Percentiles rank a stretch among this genome's conserved stretches.
phyloP scores from a whole-genome alignment of 2,329 filamentous ascomycete species.

The Nothopassalora personata region DNA sequence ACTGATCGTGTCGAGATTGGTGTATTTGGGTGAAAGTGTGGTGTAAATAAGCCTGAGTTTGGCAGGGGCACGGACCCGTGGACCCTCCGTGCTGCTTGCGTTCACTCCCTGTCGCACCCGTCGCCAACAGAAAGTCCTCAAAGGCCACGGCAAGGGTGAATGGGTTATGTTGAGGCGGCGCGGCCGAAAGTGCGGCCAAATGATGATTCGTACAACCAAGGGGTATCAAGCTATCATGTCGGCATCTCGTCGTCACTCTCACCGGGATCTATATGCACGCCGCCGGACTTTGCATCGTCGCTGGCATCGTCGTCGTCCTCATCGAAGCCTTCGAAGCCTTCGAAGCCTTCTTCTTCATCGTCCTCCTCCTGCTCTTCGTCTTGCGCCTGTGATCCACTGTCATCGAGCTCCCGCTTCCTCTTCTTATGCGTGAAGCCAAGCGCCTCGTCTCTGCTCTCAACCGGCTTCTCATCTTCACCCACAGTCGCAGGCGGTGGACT shows the following conservation, averaged over 20 bases:
- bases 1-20: too few species aligned
- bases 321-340: conserved; percentile 29
- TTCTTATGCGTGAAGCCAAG: conserved; percentile 77
- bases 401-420: conserved; percentile 58
- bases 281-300: conserved; percentile 5
- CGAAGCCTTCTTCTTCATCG: conserved; percentile 20
- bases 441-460: conserved; percentile 66
- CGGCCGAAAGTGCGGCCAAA: neutral
- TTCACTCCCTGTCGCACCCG: too few species aligned
- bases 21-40: too few species aligned
- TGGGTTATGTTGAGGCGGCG: neutral
- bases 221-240: conserved; percentile 15
- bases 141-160: too few species aligned
- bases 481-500: conserved; percentile 62
- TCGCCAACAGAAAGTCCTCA: too few species aligned
- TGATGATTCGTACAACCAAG: neutral
- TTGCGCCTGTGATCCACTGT: conserved; percentile 36
- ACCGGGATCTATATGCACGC: conserved; percentile 9
- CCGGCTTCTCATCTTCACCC: conserved; percentile 43
- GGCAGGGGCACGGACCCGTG: too few species aligned
- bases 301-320: conserved; percentile 17
- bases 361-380: conserved; percentile 41
- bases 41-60: too few species aligned
- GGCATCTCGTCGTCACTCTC: conserved; percentile 10
- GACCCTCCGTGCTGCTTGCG: too few species aligned